These are phyloP conservation scores for Colletotrichum tanaceti DNA, from an alignment of 2,329 filamentous ascomycete genomes.

Conservation along the genomic window DNA sequence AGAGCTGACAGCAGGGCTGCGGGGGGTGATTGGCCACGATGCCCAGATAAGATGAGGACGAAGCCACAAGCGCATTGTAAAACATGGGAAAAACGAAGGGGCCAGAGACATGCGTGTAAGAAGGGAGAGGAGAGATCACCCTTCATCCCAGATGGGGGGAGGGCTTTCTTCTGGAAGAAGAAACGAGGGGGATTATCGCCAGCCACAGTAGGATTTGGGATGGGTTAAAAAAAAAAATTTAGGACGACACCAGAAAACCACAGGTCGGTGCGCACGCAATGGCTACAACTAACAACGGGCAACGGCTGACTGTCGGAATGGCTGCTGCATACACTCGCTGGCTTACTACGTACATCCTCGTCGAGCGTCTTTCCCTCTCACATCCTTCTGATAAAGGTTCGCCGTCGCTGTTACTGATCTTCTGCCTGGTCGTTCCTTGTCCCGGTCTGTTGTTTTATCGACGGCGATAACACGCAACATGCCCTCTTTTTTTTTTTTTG, in stretches of 20 bases:
- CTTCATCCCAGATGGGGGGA: slow-evolving; percentile 21
- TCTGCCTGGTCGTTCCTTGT: slow-evolving; percentile 25
- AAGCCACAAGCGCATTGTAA: slow-evolving; percentile 34
- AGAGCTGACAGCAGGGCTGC: slow-evolving; percentile 32
- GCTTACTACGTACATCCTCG: neutral
- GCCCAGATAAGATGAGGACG: slow-evolving; percentile 22
- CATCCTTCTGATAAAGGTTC: slow-evolving; percentile 30
- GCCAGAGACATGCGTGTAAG: slow-evolving; percentile 28
- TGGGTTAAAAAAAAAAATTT: slow-evolving; percentile 19
- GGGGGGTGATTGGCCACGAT: slow-evolving; percentile 27
- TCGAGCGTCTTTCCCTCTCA: slow-evolving; percentile 24
- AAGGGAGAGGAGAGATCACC: slow-evolving; percentile 34
- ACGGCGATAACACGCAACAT: slow-evolving; percentile 4
- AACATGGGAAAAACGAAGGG: slow-evolving; percentile 27
- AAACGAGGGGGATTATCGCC: slow-evolving; percentile 23
- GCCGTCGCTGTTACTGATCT: slow-evolving; percentile 13
- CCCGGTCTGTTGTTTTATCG: slow-evolving; percentile 15
- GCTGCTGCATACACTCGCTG: neutral
- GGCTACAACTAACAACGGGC: too few relatives aligned
- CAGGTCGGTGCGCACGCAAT: slow-evolving; percentile 9
- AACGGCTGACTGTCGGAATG: slow-evolving; percentile 18
- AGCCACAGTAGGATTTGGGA: slow-evolving; percentile 28
- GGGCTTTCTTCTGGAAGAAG: slow-evolving; percentile 29
- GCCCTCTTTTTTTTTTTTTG: neutral
- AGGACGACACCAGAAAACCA: slow-evolving; percentile 2